Evolutionary conservation across 306 rosid genomes (phyloP), one percentile per base, ranked within the genome.

Genomic region (Medicago arabica): DNA sequence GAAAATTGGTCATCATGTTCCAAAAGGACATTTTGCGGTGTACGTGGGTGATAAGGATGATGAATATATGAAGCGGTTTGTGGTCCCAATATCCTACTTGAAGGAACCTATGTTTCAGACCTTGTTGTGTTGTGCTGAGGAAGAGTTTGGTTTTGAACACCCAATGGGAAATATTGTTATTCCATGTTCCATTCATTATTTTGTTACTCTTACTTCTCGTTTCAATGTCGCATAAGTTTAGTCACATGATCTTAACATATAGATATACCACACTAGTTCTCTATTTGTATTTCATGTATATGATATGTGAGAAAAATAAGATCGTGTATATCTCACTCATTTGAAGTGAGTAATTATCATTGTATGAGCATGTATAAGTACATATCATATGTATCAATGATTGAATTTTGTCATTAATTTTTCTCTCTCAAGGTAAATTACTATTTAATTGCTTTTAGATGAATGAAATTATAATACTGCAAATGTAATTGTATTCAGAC

Each of bases 11-110:
- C 69, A 75, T 13, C 69, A 75, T 67, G 84, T 83, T 7, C 89
- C 87, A 31, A 83, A 72, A 38, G 89, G 82, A 5, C 89, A 86
- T 81, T 86, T 86, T 17, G 84, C 81, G 1, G 81, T 86, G 16
- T 86, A 86, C 28, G 86, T 86, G 9, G 84, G 84, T 5, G 82
- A 81, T 47, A 68, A 76, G 7, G 80, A 72, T 3, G 38, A 80
- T 9, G 21, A 62, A 31, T 44, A 47, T 39, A 74, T 17, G 49
- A 75, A 66, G 69, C 39, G 88, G 23, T 87, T 84, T 44, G 88
- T 84, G 80, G 85, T 84, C 25, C 86, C 90, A 44, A 68, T 84
- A 23, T 80, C 76, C 8, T 82, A 79, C 74, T 82, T 84, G 86
- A 84, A 80, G 72, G 74, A 82, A 14, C 90, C 86, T 25, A 12